Base-by-base conservation (phyloP, 2,329 filamentous ascomycete genomes). In the Podosphaera aphanis region DNA sequence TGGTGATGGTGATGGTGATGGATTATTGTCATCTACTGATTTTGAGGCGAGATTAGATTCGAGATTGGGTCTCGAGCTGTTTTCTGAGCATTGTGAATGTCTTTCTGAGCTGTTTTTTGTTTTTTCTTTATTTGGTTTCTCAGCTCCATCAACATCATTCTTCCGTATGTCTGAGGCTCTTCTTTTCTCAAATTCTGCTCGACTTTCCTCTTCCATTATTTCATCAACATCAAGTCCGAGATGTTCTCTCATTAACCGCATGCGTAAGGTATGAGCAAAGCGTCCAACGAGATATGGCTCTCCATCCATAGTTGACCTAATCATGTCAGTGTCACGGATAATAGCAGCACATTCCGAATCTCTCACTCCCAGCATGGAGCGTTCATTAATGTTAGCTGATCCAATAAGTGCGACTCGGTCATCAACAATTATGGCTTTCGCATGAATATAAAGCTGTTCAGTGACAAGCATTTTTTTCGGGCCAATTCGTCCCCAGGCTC, bases 341-440 rank as follows among this genome's bases (percentile, higher is more conserved):
- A 95, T 72, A 5, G 86, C 79, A 4, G 88, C 90, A 50, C 83
- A 77, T 62, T 98, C 90, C 0, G 88, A 94, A 61, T 98, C 90
- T 56, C 90, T 75, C 43, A 74, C 79, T 7, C 90, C 90, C 49
- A 94, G 62, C 84, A 95, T 85, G 5, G 88, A 95, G 40, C 90
- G 77, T 62, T 98, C 90, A 56, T 98, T 98, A 67, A 98, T 95
- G 59, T 98, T 98, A 45, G 90, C 90, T 40, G 88, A 95, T 16
- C 90, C 90, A 55, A 98, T 98, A 49, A 98, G 77, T 18, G 80
- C 88, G 48, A 90, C 75, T 29, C 88, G 76, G 57, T 98, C 90
- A 60, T 98, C 90, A 3, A 93, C 88, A 47, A 98, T 73, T 68
- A 95, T 95, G 52, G 81, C 81, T 63, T 98, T 98, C 49, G 90